Percentiles rank a stretch among this genome's conserved stretches.
These are phyloP conservation scores for Gossypium australe DNA, from an alignment of 345 rosid species.

Conservation along the genomic window DNA sequence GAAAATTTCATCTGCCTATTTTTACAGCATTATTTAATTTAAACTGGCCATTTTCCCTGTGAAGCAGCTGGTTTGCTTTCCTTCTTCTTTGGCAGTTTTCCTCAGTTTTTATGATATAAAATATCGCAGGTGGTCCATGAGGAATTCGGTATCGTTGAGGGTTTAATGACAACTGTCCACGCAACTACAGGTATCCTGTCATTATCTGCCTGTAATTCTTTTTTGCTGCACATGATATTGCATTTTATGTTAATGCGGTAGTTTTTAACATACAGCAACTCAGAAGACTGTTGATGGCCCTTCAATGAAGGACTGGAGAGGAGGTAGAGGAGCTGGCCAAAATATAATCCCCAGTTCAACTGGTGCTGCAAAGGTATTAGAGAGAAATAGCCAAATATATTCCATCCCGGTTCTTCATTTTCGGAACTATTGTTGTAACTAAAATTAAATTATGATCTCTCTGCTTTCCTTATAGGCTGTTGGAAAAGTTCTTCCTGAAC, in stretches of 20 bases:
- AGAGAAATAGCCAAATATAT: background rate
- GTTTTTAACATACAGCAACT: constrained; percentile 51
- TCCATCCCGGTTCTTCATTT: background rate
- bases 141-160: constrained; percentile 94
- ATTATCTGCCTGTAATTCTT: constrained; percentile 4
- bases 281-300: constrained; percentile 58
- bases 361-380: constrained; percentile 90
- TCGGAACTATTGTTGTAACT: background rate
- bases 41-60: background rate
- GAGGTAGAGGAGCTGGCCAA: constrained; percentile 97
- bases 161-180: constrained; percentile 98
- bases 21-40: background rate
- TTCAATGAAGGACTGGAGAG: constrained; percentile 99
- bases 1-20: background rate
- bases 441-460: background rate
- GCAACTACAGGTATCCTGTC: constrained; percentile 84
- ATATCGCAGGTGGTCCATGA: constrained; percentile 81
- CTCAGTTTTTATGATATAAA: background rate
- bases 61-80: background rate
- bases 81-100: background rate
- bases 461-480: constrained; percentile 58
- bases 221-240: background rate
- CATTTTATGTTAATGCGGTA: background rate
- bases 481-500: constrained; percentile 98
- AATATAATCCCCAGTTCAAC: constrained; percentile 99